Evolutionary conservation across 192 early-diverging fungal genomes (phyloP).

Genomic region (Entomortierella chlamydospora): DNA sequence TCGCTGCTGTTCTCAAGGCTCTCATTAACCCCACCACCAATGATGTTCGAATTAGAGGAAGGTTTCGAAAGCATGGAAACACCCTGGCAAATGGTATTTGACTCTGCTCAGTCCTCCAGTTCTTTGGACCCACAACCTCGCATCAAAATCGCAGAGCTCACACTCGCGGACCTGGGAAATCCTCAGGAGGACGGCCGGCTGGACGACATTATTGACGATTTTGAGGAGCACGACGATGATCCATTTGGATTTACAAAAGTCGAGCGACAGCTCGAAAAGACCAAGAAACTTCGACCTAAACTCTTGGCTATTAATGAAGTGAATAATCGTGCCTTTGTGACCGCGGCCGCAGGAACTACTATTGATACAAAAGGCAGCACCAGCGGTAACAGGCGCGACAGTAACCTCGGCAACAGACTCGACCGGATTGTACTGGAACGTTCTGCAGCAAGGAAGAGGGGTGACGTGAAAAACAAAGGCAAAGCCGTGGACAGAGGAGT

Average conservation of each 20-base stretch:
- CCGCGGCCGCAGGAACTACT: neutral
- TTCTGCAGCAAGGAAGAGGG: conserved; percentile 13
- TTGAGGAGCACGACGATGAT: conserved; percentile 13
- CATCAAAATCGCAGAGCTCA: neutral
- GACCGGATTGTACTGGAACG: conserved; percentile 1
- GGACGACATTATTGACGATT: neutral
- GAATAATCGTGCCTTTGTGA: neutral
- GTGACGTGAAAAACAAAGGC: conserved; percentile 15
- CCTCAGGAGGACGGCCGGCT: neutral
- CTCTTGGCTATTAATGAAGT: conserved; percentile 25
- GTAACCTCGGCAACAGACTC: no score
- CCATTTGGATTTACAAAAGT: conserved; percentile 40
- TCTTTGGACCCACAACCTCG: neutral
- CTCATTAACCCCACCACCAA: conserved; percentile 17
- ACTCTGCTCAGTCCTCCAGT: neutral
- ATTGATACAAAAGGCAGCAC: neutral
- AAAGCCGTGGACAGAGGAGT: neutral
- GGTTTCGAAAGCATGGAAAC: neutral
- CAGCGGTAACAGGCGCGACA: neutral
- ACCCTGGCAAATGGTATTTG: conserved; percentile 19
- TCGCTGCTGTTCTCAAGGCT: conserved; percentile 12
- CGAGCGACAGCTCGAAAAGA: conserved; percentile 7
- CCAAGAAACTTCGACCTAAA: conserved; percentile 2
- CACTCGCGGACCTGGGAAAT: neutral
- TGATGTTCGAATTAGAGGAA: conserved; percentile 1